Conservation (phyloP, 371 early-diverging fungal genomes). For the Mortierella sp. region DNA sequence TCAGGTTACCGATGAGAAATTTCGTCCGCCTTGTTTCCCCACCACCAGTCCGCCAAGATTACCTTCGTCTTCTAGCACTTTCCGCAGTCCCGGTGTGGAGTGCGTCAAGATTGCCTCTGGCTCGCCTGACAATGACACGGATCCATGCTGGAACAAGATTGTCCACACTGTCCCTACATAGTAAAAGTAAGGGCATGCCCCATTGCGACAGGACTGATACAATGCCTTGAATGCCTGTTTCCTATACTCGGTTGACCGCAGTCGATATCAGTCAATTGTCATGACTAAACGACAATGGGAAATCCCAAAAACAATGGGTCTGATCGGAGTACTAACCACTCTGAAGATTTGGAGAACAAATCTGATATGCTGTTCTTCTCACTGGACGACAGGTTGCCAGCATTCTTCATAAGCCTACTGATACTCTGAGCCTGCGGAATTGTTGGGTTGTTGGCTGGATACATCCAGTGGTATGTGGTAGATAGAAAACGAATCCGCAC, state of each 20-base stretch:
- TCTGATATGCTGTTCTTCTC: constrained; percentile 38
- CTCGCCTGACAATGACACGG: constrained; percentile 26
- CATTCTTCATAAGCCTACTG: constrained; percentile 34
- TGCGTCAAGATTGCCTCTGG: constrained; percentile 43
- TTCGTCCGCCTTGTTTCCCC: constrained; percentile 19
- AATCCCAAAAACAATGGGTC: too few species aligned
- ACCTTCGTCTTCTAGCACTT: constrained; percentile 41
- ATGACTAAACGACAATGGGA: too few species aligned
- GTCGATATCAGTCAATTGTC: too few species aligned
- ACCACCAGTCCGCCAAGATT: not conserved
- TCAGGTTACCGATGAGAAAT: not conserved
- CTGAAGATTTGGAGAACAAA: constrained; percentile 33
- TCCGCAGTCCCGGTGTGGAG: constrained; percentile 40
- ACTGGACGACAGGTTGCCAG: constrained; percentile 16
- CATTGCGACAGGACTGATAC: constrained; percentile 37
- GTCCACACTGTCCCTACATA: constrained; percentile 41
- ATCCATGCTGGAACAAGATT: constrained; percentile 37
- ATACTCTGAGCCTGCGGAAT: constrained; percentile 36
- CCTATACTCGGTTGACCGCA: constrained; percentile 12
- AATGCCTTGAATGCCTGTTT: constrained; percentile 40
- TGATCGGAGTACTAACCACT: constrained; percentile 22
- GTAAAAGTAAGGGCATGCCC: constrained; percentile 45
- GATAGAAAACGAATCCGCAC: constrained; percentile 13
- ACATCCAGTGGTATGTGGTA: constrained; percentile 36
- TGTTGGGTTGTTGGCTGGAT: constrained; percentile 33